Conservation (phyloP, 1,284 basidiomycete genomes). For the Trichosporon asahii region DNA sequence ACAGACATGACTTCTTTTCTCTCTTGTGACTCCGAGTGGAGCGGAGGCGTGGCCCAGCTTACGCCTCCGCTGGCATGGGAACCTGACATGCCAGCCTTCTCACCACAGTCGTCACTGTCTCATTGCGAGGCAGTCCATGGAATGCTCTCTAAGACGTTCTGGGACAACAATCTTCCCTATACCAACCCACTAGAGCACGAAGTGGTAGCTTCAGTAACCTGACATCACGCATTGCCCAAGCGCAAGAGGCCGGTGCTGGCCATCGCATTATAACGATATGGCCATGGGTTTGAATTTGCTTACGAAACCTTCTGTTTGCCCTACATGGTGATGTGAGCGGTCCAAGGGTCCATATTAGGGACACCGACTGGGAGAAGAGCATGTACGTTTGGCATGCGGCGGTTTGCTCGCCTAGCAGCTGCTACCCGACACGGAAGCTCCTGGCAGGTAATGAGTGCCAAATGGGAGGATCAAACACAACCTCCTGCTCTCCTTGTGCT, state of each 20-base stretch:
- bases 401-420: no score
- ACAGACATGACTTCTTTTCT: no score
- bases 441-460: background rate
- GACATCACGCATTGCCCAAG: background rate
- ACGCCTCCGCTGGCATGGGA: background rate
- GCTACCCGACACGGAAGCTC: background rate
- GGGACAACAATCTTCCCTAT: no score
- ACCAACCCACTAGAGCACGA: background rate
- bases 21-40: background rate
- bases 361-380: no score
- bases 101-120: background rate
- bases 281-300: background rate
- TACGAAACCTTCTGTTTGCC: background rate
- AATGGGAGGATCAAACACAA: background rate
- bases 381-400: no score
- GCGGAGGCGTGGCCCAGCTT: background rate
- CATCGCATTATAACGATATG: background rate
- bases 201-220: background rate
- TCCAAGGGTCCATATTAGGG: background rate
- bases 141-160: no score
- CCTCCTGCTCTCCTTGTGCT: background rate
- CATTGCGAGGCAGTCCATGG: background rate
- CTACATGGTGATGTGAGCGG: background rate
- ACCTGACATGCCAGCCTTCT: background rate
- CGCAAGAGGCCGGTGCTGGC: no score